phyloP scores from a whole-genome alignment of 306 rosid species.

The Cyclanthera cordifolia region DNA sequence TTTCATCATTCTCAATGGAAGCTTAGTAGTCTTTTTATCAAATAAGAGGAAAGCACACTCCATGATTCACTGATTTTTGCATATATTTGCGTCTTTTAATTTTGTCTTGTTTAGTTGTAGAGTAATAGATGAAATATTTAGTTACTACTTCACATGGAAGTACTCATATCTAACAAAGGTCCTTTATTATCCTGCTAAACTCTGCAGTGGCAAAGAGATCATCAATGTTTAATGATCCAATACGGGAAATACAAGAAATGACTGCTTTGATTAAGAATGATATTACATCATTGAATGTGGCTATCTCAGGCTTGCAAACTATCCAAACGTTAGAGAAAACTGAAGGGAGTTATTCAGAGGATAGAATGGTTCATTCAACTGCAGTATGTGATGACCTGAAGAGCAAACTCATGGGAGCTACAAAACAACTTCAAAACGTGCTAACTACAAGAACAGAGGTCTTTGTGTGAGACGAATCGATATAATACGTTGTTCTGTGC shows the following conservation, averaged over 20 bases:
- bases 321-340: conserved; percentile 64
- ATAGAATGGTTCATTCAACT: conserved; percentile 65
- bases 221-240: conserved; percentile 80
- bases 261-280: conserved; percentile 71
- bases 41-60: too few species aligned
- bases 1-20: too few species aligned
- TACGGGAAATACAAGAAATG: conserved; percentile 64
- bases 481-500: background rate
- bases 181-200: background rate
- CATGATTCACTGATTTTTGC: background rate
- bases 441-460: conserved; percentile 83
- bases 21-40: too few species aligned
- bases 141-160: too few species aligned
- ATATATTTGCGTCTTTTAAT: background rate
- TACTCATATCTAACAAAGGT: background rate
- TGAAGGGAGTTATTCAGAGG: conserved; percentile 67
- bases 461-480: conserved; percentile 6
- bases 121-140: too few species aligned
- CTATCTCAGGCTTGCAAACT: conserved; percentile 63
- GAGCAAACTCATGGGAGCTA: conserved; percentile 72
- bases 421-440: conserved; percentile 71
- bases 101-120: background rate
- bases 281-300: conserved; percentile 68
- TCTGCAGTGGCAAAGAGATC: conserved; percentile 77
- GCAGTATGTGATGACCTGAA: conserved; percentile 87